A percentile compares a stretch with the other conserved stretches of the same genome.
phyloP scores from a whole-genome alignment of 2,329 filamentous ascomycete genomes.

The Fusarium napiforme region DNA sequence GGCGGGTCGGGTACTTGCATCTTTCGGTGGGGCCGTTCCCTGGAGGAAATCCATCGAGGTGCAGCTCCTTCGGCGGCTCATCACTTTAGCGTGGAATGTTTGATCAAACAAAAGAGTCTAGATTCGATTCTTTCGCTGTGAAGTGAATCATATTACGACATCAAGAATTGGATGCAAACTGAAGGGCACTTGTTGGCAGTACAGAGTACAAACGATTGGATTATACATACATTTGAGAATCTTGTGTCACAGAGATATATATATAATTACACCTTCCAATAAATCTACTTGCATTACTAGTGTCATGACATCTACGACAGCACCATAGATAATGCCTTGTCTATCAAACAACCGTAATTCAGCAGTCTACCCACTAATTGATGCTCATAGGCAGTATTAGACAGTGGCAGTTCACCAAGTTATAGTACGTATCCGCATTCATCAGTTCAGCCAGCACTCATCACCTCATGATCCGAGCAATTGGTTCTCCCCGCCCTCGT shows the following conservation, averaged over 20 bases:
- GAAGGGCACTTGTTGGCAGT: neutral
- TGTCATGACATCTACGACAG: neutral
- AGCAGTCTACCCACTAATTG: neutral
- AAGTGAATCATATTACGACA: slow-evolving; percentile 19
- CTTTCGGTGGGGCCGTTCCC: slow-evolving; percentile 20
- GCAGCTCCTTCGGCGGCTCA: slow-evolving; percentile 30
- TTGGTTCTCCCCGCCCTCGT: slow-evolving; percentile 35
- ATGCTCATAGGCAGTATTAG: neutral
- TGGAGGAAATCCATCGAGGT: slow-evolving; percentile 15
- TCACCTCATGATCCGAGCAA: slow-evolving; percentile 27
- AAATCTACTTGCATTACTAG: neutral
- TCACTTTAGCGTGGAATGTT: slow-evolving; percentile 7
- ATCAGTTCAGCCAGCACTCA: slow-evolving; percentile 16
- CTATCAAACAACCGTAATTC: neutral
- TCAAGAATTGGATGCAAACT: neutral
- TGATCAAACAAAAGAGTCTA: slow-evolving; percentile 10
- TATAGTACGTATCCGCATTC: slow-evolving; percentile 10
- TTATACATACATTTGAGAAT: no score
- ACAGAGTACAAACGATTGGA: no score
- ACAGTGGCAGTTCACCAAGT: neutral
- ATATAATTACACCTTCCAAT: neutral
- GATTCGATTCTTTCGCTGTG: neutral
- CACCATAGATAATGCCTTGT: neutral
- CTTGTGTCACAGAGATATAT: neutral
- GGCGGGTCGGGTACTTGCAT: slow-evolving; percentile 12